A percentile compares a stretch with the other conserved stretches of the same genome.
These are phyloP conservation scores for Lactuca sativa DNA, from an alignment of 129 eudicot species.

Conservation along the genomic window DNA sequence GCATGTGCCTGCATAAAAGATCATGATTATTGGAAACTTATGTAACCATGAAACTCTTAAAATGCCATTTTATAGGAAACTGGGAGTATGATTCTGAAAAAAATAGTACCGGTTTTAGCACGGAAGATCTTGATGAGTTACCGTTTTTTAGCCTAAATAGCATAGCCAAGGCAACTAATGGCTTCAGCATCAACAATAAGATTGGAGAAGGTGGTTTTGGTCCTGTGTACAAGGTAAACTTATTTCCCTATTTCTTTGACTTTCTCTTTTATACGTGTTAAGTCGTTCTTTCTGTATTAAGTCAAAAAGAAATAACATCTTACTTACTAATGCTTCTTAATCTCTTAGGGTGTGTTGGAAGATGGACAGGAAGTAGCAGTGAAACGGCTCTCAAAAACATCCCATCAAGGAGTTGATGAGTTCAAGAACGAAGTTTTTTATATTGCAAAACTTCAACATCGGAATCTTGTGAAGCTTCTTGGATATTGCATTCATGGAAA, in stretches of 20 bases:
- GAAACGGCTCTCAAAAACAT: slow-evolving; percentile 24
- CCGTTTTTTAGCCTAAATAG: slow-evolving; percentile 1
- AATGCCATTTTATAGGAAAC: neutral
- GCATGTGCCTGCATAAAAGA: neutral
- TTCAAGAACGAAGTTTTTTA: slow-evolving; percentile 23
- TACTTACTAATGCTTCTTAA: neutral
- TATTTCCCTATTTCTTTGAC: too few relatives aligned
- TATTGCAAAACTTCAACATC: slow-evolving; percentile 40
- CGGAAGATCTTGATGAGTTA: slow-evolving; percentile 7
- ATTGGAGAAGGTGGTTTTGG: slow-evolving; percentile 20
- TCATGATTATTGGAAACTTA: neutral
- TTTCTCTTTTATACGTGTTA: too few relatives aligned
- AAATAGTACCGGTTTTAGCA: neutral
- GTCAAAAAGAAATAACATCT: too few relatives aligned
- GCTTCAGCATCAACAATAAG: neutral
- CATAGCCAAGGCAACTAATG: neutral
- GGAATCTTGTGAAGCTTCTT: slow-evolving; percentile 42
- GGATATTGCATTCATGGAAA: slow-evolving; percentile 33
- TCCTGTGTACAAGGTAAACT: slow-evolving; percentile 11
- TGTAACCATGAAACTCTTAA: too few relatives aligned
- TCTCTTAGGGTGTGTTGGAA: slow-evolving; percentile 16
- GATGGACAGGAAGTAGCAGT: slow-evolving; percentile 21
- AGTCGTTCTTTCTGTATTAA: too few relatives aligned
- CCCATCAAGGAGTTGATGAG: slow-evolving; percentile 26
- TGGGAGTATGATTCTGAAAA: neutral